Percentiles rank a stretch among this genome's conserved stretches.
Evolutionary conservation across 164 flowering plant species (phyloP).

Genomic region (Saururus chinensis): DNA sequence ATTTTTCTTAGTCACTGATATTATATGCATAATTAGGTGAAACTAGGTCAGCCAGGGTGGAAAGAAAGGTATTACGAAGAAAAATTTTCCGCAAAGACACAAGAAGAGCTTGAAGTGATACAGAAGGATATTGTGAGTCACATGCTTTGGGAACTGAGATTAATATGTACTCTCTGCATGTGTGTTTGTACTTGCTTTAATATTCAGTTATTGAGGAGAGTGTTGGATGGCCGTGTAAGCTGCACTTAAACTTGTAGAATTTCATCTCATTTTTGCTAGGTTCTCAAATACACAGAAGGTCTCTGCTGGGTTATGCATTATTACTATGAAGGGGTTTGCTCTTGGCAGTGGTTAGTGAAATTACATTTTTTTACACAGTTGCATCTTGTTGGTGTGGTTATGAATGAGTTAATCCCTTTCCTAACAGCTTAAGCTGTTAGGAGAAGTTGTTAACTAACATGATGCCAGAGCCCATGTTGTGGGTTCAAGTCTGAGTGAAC

Average conservation of each 20-base stretch:
- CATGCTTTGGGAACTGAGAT: neutral
- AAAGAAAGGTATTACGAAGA: constrained; percentile 93
- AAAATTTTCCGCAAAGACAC: constrained; percentile 63
- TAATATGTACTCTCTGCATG: neutral
- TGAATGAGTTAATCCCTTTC: no score
- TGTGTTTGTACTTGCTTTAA: neutral
- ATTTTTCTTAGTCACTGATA: no score
- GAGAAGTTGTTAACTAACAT: no score
- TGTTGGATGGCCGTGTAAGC: neutral
- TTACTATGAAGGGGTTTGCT: constrained; percentile 99
- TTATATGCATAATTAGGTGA: constrained; percentile 35
- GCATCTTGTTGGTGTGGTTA: neutral
- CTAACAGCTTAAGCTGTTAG: no score
- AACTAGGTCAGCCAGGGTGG: constrained; percentile 93
- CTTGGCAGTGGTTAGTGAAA: constrained; percentile 85
- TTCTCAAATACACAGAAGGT: constrained; percentile 74
- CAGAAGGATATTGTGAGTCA: constrained; percentile 87
- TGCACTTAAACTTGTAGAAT: neutral
- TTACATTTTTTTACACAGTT: no score
- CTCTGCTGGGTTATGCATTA: constrained; percentile 98
- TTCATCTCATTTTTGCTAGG: constrained; percentile 28
- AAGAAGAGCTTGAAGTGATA: constrained; percentile 56
- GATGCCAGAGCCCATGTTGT: no score
- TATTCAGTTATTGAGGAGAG: neutral
- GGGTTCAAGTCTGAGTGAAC: no score